Conservation (phyloP, 305 asterid genomes). For the Ruellia speciosa region DNA sequence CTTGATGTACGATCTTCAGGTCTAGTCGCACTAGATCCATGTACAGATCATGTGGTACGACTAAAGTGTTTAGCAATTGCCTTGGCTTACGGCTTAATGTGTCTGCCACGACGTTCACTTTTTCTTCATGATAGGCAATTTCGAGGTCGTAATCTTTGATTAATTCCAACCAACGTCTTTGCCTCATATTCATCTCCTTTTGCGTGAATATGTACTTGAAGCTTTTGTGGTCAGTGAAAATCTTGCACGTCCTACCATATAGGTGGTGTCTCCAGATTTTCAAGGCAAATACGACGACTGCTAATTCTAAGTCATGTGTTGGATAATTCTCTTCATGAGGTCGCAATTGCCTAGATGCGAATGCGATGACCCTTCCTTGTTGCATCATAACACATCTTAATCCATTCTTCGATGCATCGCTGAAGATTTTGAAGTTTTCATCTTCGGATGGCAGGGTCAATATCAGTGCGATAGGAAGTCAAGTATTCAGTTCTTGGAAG, state of each 20-base stretch:
- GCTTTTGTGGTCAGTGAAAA: neutral
- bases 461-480: neutral
- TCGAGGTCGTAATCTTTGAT: neutral
- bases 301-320: conserved; percentile 3
- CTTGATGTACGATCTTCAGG: no score
- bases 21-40: neutral
- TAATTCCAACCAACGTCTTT: neutral
- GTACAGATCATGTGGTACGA: neutral
- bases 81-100: neutral
- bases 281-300: neutral
- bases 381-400: neutral
- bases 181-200: neutral
- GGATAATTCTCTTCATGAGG: neutral
- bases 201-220: neutral
- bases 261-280: neutral
- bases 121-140: neutral
- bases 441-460: neutral
- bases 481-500: neutral
- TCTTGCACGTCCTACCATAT: neutral
- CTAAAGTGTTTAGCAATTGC: neutral
- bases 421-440: neutral
- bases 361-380: neutral
- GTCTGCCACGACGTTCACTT: neutral
- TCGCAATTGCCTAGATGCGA: neutral
- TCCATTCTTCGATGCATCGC: neutral